Evolutionary conservation across 2,329 filamentous ascomycete genomes (phyloP).

Genomic region (Graphilbum sp.): DNA sequence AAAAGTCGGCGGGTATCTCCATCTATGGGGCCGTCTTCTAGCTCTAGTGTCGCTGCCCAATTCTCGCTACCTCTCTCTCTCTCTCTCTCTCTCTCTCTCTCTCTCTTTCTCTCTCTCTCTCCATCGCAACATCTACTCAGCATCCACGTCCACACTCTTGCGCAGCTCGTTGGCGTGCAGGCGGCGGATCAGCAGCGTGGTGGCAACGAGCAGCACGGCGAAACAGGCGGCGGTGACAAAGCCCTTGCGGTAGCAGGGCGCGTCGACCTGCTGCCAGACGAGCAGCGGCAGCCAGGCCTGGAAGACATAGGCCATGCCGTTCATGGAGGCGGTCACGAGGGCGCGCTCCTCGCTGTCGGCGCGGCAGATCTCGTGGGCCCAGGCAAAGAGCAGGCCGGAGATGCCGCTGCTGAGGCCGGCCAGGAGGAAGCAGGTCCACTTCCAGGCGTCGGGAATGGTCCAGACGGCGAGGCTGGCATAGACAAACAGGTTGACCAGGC

Average conservation of each 20-base stretch:
- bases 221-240: constrained; percentile 38
- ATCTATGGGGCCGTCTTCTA: too few relatives aligned
- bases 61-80: too few relatives aligned
- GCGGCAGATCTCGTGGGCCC: constrained; percentile 32
- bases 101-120: too few relatives aligned
- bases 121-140: neutral
- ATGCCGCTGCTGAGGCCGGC: constrained; percentile 32
- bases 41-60: too few relatives aligned
- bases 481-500: constrained; percentile 24
- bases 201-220: constrained; percentile 30
- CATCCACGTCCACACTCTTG: too few relatives aligned
- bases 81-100: too few relatives aligned
- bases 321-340: constrained; percentile 49
- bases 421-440: constrained; percentile 47
- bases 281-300: constrained; percentile 54
- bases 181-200: constrained; percentile 28
- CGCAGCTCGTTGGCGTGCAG: constrained; percentile 27
- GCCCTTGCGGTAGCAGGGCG: constrained; percentile 42
- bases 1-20: too few relatives aligned
- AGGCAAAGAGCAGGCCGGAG: constrained; percentile 28
- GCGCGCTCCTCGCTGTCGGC: constrained; percentile 47
- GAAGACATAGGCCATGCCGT: constrained; percentile 52
- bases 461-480: constrained; percentile 24
- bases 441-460: constrained; percentile 34
- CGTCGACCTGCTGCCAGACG: constrained; percentile 49